Base-by-base conservation (phyloP, 176 grass and related monocot genomes). In the maize (Zea mays) region DNA sequence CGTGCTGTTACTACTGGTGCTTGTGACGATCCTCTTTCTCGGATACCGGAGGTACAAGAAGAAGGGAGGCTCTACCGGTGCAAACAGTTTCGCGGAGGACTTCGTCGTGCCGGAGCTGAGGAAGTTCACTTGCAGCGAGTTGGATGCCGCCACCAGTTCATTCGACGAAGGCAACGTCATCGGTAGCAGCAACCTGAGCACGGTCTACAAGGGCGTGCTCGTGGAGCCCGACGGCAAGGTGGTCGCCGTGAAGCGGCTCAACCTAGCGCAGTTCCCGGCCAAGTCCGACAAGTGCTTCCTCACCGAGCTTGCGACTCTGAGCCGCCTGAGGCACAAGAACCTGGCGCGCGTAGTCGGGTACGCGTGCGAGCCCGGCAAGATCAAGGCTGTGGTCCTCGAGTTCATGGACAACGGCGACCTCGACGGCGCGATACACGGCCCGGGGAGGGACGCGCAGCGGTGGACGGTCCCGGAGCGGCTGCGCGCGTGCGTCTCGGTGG, bases 351-450 rank as follows among this genome's bases (percentile, higher is more conserved):
- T 98, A 54, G 60, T 90, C 50, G 91, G 95, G 9, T 98, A 92
- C 76, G 89, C 95, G 48, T 94, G 91, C 80, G 91, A 87, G 51
- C n/a, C 82, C 16, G 52, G 77, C 11, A 94, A 52, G 89, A 74
- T 92, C 51, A 98, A 98, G 89, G 95, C 91, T 9, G 62, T 94
- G 44, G 87, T 92, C 14, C 95, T 94, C 4, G 89, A 98, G 55
- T 92, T 88, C 85, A 92, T 90, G 95, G 95, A 83, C 59, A 98
- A 94, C 83, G 96, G 96, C 45, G 89, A 94, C 79, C 82, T 98
- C 38, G 89, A 92, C 61, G 80, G 27, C 69, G 69, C 75, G 8
- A 88, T 94, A 43, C 89, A 98, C 40, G 35, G 66, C 42, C 40
- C 35, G 37, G 51, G 43, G 10, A 37, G 50, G 4, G 51, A 64